Evolutionary conservation across 257 asterid species (phyloP), one percentile per base, ranked within the genome.

Genomic region (Misopates orontium): DNA sequence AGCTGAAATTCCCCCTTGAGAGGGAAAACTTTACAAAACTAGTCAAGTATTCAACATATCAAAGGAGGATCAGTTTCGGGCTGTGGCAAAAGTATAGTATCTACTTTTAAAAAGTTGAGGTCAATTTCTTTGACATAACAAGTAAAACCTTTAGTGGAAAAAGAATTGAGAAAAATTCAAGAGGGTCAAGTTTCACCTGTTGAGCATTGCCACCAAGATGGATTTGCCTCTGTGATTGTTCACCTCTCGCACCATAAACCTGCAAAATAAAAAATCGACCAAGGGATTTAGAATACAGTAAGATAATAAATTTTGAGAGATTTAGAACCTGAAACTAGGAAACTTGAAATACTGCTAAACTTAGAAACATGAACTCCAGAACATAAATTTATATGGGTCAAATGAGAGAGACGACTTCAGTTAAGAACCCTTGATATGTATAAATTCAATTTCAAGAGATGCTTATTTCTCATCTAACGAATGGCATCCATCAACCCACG

Each of bases 181-280:
- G 48, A 65, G 56, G 32, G 55, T 5, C 20, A 40, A 19, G 40
- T 40, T 71, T 71, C 57, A 87, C 99, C 97, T 93, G 99, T 64
- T 83, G 99, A 45, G 90, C 77, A 70, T 68, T 85, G 62, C 99
- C 99, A 55, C 92, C 82, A 60, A 93, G 78, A 75, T 84, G 97
- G 76, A 93, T 88, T 80, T 93, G 96, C 81, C 99, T 83, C 60
- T 90, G 95, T 18, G 84, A 76, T 57, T 85, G 95, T 76, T 93
- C 96, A 51, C 99, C 99, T 83, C 82, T 88, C 62, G 71, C 90
- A 48, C 99, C 99, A 74, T 87, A 67, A 73, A 93, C 97, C 99
- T 93, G 76, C 51, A 69, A 42, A 71, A 39, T n/a, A n/a, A 52
- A 9, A 77, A 60, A n/a, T 25, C 20, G 28, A 10, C 18, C 10